Evolutionary conservation across 495 filamentous ascomycete genomes (phyloP), one percentile per base, ranked within the genome.

Genomic region (Hypoxylon perforatum): DNA sequence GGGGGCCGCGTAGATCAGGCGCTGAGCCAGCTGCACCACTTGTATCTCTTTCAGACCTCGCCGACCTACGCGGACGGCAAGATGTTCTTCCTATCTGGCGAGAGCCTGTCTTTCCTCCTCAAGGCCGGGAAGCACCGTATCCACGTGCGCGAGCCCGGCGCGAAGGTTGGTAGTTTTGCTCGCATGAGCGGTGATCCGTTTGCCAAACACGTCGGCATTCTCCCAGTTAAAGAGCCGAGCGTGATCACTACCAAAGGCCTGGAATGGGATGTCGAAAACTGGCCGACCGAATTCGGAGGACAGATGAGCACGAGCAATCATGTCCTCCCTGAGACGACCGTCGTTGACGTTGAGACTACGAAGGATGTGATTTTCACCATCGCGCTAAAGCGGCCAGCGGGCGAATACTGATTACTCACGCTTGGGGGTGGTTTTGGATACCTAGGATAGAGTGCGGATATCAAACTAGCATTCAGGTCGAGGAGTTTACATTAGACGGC

Each of bases 261-360:
- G 44, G 88, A 94, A 71, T 99, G 95, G 94, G 92, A 99, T 76
- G 90, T 99, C 1, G 63, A 82, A 57, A 80, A 90, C 54, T 94
- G 92, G 91, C 76, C 82, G 61, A 97, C 93, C 0, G 81, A 86
- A 67, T 93, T 98, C 75, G 95, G 94, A 0, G 87, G 88, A 0
- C 86, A 90, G 69, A 77, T 99, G 62, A 97, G 93, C 70, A 98
- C 95, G 45, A 99, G 95, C 76, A 99, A 99, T 78, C 91, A 94
- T 70, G 85, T 96, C 23, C 72, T 82, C 58, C 81, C 80, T 0
- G 76, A 76, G 60, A 80, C 80, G 8, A 33, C 71, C 50, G 78
- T 78, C 56, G 83, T 96, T 1, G 80, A 82, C 52, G 75, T 92
- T 3, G 76, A 86, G 70, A 88, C 91, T 28, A 85, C 84, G 7